Evolutionary conservation across 768 basidiomycete species (phyloP).

Genomic region (Termitomyces sp.): DNA sequence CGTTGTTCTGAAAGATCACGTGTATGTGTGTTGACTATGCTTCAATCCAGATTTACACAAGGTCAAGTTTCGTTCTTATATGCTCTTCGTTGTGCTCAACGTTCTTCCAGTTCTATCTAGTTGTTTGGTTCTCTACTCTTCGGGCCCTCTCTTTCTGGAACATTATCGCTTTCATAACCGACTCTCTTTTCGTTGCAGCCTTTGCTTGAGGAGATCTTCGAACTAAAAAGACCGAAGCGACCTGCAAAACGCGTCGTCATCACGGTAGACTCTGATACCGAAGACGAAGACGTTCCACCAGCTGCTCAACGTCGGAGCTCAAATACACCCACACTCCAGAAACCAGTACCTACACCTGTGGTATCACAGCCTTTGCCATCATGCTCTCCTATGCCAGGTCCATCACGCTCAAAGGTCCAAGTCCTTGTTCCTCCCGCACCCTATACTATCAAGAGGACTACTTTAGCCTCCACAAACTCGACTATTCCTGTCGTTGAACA

Average conservation of each 20-base stretch:
- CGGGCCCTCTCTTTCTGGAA: constrained; percentile 84
- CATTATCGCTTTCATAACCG: constrained; percentile 64
- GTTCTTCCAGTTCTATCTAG: constrained; percentile 55
- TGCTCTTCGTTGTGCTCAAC: neutral
- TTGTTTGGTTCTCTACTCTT: constrained; percentile 73
- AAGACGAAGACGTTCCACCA: constrained; percentile 17
- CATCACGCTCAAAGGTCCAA: constrained; percentile 27
- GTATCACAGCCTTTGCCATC: constrained; percentile 6
- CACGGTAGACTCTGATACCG: constrained; percentile 45
- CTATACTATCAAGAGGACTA: constrained; percentile 23
- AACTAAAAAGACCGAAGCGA: constrained; percentile 23
- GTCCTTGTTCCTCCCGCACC: constrained; percentile 40
- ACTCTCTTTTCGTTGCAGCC: constrained; percentile 67
- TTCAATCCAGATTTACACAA: constrained; percentile 45
- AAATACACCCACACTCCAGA: constrained; percentile 1
- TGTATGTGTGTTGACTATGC: neutral
- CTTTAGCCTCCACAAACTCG: constrained; percentile 15
- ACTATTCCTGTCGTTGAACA: constrained; percentile 1
- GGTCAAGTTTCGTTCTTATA: constrained; percentile 26
- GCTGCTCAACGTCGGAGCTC: constrained; percentile 10
- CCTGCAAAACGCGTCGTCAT: constrained; percentile 22
- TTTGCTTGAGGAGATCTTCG: constrained; percentile 37
- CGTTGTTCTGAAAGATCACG: constrained; percentile 10
- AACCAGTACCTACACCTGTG: neutral
- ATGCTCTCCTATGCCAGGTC: constrained; percentile 9